Base-by-base conservation (phyloP, 768 basidiomycete species). In the Pleurotus sapidus region DNA sequence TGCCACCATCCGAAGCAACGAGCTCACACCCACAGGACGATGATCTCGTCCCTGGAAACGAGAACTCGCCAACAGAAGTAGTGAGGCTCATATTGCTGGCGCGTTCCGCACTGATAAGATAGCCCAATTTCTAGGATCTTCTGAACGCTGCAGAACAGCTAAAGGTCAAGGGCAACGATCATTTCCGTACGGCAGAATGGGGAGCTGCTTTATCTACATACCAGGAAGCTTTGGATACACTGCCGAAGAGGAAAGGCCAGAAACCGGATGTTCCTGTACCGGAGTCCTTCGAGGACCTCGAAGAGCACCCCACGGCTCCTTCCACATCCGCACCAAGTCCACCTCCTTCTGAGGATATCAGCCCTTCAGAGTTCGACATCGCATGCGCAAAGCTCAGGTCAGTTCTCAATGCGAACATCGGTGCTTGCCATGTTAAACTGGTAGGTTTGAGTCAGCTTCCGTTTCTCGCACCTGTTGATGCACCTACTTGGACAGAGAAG, bases 391-490 rank as follows among this genome's bases (percentile, higher is more conserved):
- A 84, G 64, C 76, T 81, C 23, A 81, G 91, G 54, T 85, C 93
- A 27, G 77, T 91, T 14, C 68, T 95, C 62, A 82, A 90, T 67
- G 87, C 89, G n/a, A 98, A 98, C 67, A 85, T 96, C 39, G 94
- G 81, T 0, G 95, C 94, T 51, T 95, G 93, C 64, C 77, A 86
- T 67, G 78, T 91, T 4, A 91, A 92, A 65, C 70, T 91, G 70
- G 93, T 91, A 64, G 66, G 86, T 64, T 18, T 7, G 45, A 42
- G 7, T 34, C 49, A 24, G 49, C n/a, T 1, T 46, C 42, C 30
- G 37, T 40, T 23, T 56, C 57, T 30, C 40, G 57, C 34, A 27
- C 12, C 51, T 37, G 37, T 57, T 14, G 55, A 46, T 38, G 59
- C 15, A 46, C 38, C 34, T n/a, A 48, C 50, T 37, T 9, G 47